Base-by-base conservation (phyloP, 2,329 filamentous ascomycete genomes). In the Seiridium cupressi region DNA sequence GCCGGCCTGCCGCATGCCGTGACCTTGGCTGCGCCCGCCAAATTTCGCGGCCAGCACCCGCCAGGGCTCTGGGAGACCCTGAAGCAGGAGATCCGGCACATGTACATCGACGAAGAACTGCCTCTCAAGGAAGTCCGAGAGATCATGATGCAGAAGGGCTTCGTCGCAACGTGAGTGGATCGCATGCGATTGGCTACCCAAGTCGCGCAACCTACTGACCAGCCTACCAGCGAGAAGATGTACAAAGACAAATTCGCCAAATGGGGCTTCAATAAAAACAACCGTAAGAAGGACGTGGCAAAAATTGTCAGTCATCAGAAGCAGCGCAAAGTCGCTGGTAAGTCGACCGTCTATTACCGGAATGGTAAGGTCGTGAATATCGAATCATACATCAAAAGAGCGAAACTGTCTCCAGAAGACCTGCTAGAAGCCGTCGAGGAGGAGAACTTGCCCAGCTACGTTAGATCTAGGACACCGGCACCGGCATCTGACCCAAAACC, bases 221-320 rank as follows among this genome's bases (percentile, higher is more conserved):
- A 56, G 60, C 57, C 64, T 48, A 31, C 51, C 64, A 66, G 46
- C 26, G 58, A 54, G 34, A 60, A 60, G 51, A 68, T 68, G 66
- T 68, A 67, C 51, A 68, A 68, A 47, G 62, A 66, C 6, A 67
- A 66, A 46, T 65, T 68, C 49, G 58, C 60, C 31, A 63, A 66
- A 62, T 68, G 66, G 66, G 65, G 66, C 1, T 68, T 66, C 57
- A 64, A 64, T 11, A 68, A 68, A 55, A 68, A 68, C 47, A 68
- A 68, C 44, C 63, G 62, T 57, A 64, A 63, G 57, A 65, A 65
- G 11, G 65, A 67, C 49, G 63, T 68, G 31, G 65, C 65, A 11
- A 59, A 62, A 63, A 68, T 68, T 65, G 54, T 68, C 18, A 61
- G 63, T 54, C 40, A 65, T 32, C 62, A 67, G 46, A 62, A 61